Percentiles rank a stretch among this genome's conserved stretches.
Conservation (phyloP, 176 grass and related monocot species). For the Oryza meyeriana region DNA sequence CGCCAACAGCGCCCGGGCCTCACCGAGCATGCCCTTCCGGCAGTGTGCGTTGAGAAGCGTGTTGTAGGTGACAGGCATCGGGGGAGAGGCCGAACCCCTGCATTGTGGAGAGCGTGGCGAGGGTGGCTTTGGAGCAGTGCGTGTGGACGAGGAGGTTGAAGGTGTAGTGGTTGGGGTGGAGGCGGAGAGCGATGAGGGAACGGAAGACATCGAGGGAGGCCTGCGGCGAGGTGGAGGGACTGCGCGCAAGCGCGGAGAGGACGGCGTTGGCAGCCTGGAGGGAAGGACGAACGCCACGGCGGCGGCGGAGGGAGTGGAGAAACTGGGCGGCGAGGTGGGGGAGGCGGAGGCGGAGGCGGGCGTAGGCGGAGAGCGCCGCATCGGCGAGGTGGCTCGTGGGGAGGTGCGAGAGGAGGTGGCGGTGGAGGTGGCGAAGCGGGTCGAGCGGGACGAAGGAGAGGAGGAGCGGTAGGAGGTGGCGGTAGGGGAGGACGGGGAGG, state of each 20-base stretch:
- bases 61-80: slow-evolving; percentile 77
- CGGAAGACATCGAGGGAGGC: slow-evolving; percentile 55
- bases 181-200: slow-evolving; percentile 60
- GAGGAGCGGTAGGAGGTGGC: slow-evolving; percentile 50
- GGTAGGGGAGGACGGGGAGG: slow-evolving; percentile 42
- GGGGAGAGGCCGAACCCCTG: slow-evolving; percentile 74
- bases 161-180: slow-evolving; percentile 57
- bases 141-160: slow-evolving; percentile 89
- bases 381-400: slow-evolving; percentile 51
- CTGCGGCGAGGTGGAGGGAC: slow-evolving; percentile 38
- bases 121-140: slow-evolving; percentile 60
- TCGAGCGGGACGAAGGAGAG: slow-evolving; percentile 76
- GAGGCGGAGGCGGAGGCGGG: slow-evolving; percentile 41
- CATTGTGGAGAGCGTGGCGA: slow-evolving; percentile 65
- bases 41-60: slow-evolving; percentile 81
- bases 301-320: slow-evolving; percentile 60
- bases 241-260: slow-evolving; percentile 57
- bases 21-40: slow-evolving; percentile 69
- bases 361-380: slow-evolving; percentile 54
- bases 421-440: slow-evolving; percentile 67
- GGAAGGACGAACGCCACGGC: slow-evolving; percentile 50
- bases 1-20: slow-evolving; percentile 59
- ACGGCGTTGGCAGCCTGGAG: slow-evolving; percentile 63
- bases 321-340: slow-evolving; percentile 71
- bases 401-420: slow-evolving; percentile 45